Evolutionary conservation across 495 filamentous ascomycete genomes (phyloP).

Genomic region (Podospora sp.): DNA sequence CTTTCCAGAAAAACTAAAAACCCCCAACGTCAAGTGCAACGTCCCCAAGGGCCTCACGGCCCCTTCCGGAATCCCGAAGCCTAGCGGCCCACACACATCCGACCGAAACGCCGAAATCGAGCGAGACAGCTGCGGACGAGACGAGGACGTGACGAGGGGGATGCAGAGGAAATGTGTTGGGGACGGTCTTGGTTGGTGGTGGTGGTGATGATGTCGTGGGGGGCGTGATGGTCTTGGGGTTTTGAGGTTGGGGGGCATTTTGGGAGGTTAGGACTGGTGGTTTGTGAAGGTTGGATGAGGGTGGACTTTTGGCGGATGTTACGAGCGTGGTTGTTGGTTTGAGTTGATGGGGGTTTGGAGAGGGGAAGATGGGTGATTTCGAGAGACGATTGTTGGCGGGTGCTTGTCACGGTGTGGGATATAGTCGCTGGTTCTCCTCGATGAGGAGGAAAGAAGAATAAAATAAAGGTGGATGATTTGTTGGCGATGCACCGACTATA

Average conservation of each 20-base stretch:
- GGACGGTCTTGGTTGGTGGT: constrained; percentile 15
- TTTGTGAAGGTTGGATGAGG: background rate
- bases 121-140: constrained; percentile 63
- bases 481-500: no score
- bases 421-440: no score
- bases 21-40: constrained; percentile 82
- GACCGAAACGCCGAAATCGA: constrained; percentile 63
- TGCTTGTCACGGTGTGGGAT: no score
- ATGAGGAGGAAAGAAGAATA: no score
- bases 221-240: background rate
- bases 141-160: constrained; percentile 67
- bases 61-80: constrained; percentile 51
- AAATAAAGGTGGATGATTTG: no score
- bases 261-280: background rate
- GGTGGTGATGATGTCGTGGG: constrained; percentile 16
- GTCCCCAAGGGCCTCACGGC: constrained; percentile 79
- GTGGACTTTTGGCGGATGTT: background rate
- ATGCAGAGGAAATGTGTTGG: constrained; percentile 92
- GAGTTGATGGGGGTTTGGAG: no score
- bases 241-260: constrained; percentile 16
- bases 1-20: constrained; percentile 71
- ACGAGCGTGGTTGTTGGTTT: background rate
- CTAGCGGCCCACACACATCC: constrained; percentile 48
- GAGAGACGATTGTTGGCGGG: no score
- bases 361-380: no score